Base-by-base conservation (phyloP, 2,329 filamentous ascomycete genomes). In the Colletotrichum karsti region DNA sequence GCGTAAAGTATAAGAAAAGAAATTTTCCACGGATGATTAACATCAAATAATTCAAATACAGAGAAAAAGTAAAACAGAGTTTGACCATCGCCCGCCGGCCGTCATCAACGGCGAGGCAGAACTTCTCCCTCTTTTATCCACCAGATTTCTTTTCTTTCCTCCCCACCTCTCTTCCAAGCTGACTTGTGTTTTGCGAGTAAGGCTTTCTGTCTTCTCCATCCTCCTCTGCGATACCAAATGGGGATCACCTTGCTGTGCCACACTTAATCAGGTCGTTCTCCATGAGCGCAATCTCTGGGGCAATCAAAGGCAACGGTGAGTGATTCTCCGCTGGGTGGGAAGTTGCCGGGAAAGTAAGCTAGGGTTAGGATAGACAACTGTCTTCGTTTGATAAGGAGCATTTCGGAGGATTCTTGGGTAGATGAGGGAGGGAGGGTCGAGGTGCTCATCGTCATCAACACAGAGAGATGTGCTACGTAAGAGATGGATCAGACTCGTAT, bases 201-300 rank as follows among this genome's bases (percentile, higher is more conserved):
- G 51, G 51, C 51, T 50, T 28, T 50, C 42, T 22, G 42, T 6
- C 20, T 24, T 22, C 30, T 53, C 48, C 22, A 9, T 53, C 28
- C 22, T 24, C 22, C 20, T 8, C n/a, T 6, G 3, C n/a, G 39
- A 20, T 20, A 6, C 6, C 6, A 42, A 8, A 48, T 26, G 18
- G 39, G 15, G 39, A 9, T 58, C 15, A 12, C 24, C 35, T 48
- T 35, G 22, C n/a, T 28, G 15, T 20, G 55, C 26, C 18, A 35
- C 39, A 33, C 55, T 28, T 39, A 28, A 58, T 46, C 28, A 41
- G n/a, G n/a, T n/a, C n/a, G n/a, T n/a, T n/a, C n/a, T n/a, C n/a
- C n/a, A n/a, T n/a, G n/a, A n/a, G n/a, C 18, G 55, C 20, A 58
- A 58, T 58, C 42, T 58, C 41, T 35, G n/a, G 15, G 54, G 44